Conservation (phyloP, 805 yeast genomes). For the Wickerhamiella lipophila region DNA sequence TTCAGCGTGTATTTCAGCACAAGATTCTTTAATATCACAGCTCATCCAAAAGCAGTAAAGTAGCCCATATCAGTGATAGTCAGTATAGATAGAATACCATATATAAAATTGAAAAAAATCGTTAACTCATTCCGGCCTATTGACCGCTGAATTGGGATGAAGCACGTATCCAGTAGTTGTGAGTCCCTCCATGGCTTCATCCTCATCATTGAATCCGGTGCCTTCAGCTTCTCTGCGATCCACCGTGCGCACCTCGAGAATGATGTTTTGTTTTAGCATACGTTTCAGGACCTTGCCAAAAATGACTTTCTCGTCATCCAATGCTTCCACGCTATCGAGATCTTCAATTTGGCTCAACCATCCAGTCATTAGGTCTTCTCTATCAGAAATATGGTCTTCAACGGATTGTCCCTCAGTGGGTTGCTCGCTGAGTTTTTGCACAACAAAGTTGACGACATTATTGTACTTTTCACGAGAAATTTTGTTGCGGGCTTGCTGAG, state of each 20-base stretch:
- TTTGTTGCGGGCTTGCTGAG: conserved; percentile 25
- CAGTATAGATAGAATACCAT: too few relatives aligned
- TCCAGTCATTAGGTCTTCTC: conserved; percentile 62
- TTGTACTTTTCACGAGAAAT: conserved; percentile 81
- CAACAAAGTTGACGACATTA: conserved; percentile 67
- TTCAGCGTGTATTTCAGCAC: too few relatives aligned
- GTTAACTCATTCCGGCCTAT: background rate
- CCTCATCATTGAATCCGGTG: conserved; percentile 21
- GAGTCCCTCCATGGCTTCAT: background rate
- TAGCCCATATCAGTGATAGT: too few relatives aligned
- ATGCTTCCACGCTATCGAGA: conserved; percentile 53
- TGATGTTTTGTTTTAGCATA: conserved; percentile 69
- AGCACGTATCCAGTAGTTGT: conserved; percentile 21
- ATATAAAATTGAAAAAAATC: too few relatives aligned
- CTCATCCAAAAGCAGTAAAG: too few relatives aligned
- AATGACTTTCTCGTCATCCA: conserved; percentile 53
- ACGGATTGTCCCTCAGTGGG: conserved; percentile 32
- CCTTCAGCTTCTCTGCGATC: conserved; percentile 21
- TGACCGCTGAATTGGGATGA: conserved; percentile 24
- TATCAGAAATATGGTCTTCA: conserved; percentile 47
- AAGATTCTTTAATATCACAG: too few relatives aligned
- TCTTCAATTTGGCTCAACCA: conserved; percentile 65
- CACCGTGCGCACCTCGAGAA: conserved; percentile 47
- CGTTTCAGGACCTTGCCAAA: conserved; percentile 72
- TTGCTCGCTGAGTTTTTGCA: conserved; percentile 39